A percentile compares a stretch with the other conserved stretches of the same genome.
Conservation (phyloP, 352 stramenopile genomes). For the Globisporangium paroecandrum region DNA sequence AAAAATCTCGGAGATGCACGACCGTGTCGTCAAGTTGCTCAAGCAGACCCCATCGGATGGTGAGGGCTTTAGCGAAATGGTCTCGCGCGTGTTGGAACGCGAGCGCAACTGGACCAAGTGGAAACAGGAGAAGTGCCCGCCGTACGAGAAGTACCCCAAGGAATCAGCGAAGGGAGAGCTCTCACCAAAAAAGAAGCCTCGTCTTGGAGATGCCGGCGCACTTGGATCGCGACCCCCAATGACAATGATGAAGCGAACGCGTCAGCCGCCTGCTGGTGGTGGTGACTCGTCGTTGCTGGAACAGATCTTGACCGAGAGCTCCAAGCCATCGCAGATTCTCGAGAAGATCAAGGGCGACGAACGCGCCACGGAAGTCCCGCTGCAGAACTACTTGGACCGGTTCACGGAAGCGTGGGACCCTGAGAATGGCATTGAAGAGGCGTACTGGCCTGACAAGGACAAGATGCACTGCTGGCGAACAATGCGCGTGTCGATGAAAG, state of each 20-base stretch:
- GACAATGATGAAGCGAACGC: slow-evolving; percentile 22
- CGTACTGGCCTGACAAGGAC: slow-evolving; percentile 95
- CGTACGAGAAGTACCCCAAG: slow-evolving; percentile 58
- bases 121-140: slow-evolving; percentile 87
- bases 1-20: slow-evolving; percentile 52
- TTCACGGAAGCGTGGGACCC: slow-evolving; percentile 94
- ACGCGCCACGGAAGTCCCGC: slow-evolving; percentile 61
- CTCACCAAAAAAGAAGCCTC: slow-evolving; percentile 36
- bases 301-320: slow-evolving; percentile 76
- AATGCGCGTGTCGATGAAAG: slow-evolving; percentile 75
- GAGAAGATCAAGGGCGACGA: slow-evolving; percentile 72
- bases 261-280: slow-evolving; percentile 2
- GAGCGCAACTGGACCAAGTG: slow-evolving; percentile 90
- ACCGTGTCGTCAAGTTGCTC: slow-evolving; percentile 76
- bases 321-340: slow-evolving; percentile 68
- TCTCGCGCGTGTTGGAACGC: slow-evolving; percentile 79
- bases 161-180: slow-evolving; percentile 3
- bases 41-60: slow-evolving; percentile 85
- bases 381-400: slow-evolving; percentile 76
- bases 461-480: slow-evolving; percentile 86
- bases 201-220: slow-evolving; percentile 33
- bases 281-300: slow-evolving; percentile 56
- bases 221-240: slow-evolving; percentile 15
- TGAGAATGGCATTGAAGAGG: slow-evolving; percentile 94
- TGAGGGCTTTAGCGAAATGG: slow-evolving; percentile 86